phyloP scores from a whole-genome alignment of 352 stramenopile species.

The Achlya hypogyna region DNA sequence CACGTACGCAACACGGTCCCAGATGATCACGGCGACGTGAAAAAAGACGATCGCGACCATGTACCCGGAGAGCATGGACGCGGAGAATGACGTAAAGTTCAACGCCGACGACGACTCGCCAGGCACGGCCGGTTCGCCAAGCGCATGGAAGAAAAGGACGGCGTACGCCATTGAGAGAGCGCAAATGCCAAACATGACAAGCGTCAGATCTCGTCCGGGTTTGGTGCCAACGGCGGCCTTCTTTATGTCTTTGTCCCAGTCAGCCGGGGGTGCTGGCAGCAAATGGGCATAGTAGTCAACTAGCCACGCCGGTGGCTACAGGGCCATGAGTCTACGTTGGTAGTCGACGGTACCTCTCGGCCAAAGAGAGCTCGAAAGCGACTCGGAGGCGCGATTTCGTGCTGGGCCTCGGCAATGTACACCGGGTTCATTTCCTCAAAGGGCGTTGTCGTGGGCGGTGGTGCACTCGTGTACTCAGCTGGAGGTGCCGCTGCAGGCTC shows the following conservation, averaged over 20 bases:
- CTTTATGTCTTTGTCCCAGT: slow-evolving; percentile 84
- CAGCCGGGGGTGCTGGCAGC: slow-evolving; percentile 44
- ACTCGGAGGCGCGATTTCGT: neutral
- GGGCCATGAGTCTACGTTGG: neutral
- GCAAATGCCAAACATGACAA: slow-evolving; percentile 47
- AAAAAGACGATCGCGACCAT: slow-evolving; percentile 75
- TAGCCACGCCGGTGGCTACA: slow-evolving; percentile 16
- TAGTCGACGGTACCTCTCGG: neutral
- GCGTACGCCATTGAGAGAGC: slow-evolving; percentile 60
- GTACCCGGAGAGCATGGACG: slow-evolving; percentile 76
- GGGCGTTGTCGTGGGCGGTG: no score
- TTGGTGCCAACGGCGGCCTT: slow-evolving; percentile 69
- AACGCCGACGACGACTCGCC: slow-evolving; percentile 24
- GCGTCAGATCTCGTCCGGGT: slow-evolving; percentile 68
- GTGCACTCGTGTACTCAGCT: neutral
- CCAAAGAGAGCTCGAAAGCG: neutral
- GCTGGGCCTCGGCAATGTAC: neutral
- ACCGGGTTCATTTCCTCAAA: neutral
- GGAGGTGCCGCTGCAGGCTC: no score
- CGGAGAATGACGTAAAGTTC: slow-evolving; percentile 32
- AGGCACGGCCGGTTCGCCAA: slow-evolving; percentile 49
- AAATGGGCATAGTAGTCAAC: slow-evolving; percentile 56
- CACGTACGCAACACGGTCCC: slow-evolving; percentile 77
- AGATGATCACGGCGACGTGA: slow-evolving; percentile 73
- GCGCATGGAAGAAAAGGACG: slow-evolving; percentile 62